Evolutionary conservation across 2,329 filamentous ascomycete genomes (phyloP).

Genomic region (Talaromyces sp.): DNA sequence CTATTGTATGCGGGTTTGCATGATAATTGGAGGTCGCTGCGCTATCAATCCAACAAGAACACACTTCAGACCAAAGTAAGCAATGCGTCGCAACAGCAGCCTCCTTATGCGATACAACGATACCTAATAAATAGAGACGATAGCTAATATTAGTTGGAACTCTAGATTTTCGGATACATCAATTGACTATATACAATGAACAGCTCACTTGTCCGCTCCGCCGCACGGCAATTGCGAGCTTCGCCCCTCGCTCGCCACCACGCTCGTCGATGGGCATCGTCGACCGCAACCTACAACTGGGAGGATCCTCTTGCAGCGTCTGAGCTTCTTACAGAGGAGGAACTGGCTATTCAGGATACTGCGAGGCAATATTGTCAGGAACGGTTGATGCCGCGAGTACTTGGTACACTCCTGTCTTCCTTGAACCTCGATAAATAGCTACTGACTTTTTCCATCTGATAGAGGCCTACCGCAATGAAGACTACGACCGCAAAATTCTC

Average conservation of each 20-base stretch:
- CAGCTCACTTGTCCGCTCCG: slow-evolving; percentile 30
- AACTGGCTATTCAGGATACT: slow-evolving; percentile 82
- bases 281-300: slow-evolving; percentile 70
- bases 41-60: background rate
- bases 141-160: background rate
- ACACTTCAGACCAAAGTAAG: background rate
- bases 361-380: slow-evolving; percentile 95
- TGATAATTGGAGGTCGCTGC: background rate
- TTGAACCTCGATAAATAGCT: background rate
- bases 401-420: slow-evolving; percentile 55
- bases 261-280: slow-evolving; percentile 30
- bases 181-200: slow-evolving; percentile 26
- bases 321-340: slow-evolving; percentile 81
- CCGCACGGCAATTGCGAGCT: slow-evolving; percentile 27
- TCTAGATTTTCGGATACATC: background rate
- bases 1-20: background rate
- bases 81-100: background rate
- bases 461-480: slow-evolving; percentile 83
- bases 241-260: slow-evolving; percentile 18
- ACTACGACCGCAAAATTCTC: slow-evolving; percentile 81
- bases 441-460: background rate
- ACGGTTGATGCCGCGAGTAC: slow-evolving; percentile 74
- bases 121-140: no score
- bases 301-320: slow-evolving; percentile 76
- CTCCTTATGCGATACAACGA: background rate